Evolutionary conservation across 2,329 filamentous ascomycete species (phyloP).

Genomic region (Monilinia laxa): DNA sequence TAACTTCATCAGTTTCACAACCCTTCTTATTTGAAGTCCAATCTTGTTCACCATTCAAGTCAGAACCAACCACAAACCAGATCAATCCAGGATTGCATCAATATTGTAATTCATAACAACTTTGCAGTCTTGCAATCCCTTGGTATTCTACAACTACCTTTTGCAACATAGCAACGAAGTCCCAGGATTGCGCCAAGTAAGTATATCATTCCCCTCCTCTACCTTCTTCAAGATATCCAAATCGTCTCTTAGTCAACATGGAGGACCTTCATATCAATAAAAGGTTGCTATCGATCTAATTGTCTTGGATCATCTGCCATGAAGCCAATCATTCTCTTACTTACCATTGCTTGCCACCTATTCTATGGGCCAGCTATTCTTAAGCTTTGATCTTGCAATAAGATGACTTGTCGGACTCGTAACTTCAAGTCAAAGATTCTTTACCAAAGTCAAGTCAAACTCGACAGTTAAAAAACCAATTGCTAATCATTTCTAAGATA

Average conservation of each 20-base stretch:
- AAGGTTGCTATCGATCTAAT: neutral
- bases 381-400: neutral
- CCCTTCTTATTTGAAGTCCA: neutral
- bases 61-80: neutral
- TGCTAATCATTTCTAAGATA: neutral
- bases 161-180: neutral
- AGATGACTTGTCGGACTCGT: neutral
- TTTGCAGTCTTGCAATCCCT: neutral
- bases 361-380: neutral
- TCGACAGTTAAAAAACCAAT: neutral
- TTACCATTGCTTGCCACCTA: neutral
- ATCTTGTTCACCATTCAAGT: neutral
- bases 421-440: neutral
- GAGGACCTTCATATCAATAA: neutral
- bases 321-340: neutral
- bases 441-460: too few relatives aligned
- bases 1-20: neutral
- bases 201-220: neutral
- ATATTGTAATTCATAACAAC: neutral
- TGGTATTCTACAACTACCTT: neutral
- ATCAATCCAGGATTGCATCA: neutral
- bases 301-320: neutral
- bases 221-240: neutral
- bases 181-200: neutral
- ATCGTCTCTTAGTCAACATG: neutral